Percentiles rank a stretch among this genome's conserved stretches.
Evolutionary conservation across 179 eudicot genomes (phyloP).

Genomic region (Drosera spatulata): DNA sequence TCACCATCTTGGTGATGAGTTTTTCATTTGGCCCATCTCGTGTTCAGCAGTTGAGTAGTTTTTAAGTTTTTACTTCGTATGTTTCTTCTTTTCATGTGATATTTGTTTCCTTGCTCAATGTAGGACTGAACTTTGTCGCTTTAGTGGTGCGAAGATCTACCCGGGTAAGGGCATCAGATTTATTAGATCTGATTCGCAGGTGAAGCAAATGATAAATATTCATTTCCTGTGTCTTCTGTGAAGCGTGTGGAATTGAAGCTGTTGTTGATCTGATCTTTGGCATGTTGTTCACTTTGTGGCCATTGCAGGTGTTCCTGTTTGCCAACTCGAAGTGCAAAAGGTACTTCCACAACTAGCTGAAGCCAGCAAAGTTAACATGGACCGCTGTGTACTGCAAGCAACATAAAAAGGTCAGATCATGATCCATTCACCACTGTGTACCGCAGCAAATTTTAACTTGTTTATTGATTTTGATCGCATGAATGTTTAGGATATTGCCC

Average conservation of each 20-base stretch:
- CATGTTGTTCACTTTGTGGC: not conserved
- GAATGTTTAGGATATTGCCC: slow-evolving; percentile 6
- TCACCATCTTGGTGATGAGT: too few relatives aligned
- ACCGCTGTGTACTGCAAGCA: not conserved
- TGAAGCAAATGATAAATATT: not conserved
- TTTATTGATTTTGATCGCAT: not conserved
- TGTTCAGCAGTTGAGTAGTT: not conserved
- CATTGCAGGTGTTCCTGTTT: slow-evolving; percentile 6
- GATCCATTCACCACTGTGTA: too few relatives aligned
- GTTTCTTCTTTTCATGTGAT: not conserved
- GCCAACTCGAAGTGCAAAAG: slow-evolving; percentile 10
- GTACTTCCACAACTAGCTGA: slow-evolving; percentile 8
- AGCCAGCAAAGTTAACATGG: slow-evolving; percentile 8
- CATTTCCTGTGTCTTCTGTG: not conserved
- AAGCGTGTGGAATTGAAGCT: not conserved
- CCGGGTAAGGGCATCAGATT: slow-evolving; percentile 28
- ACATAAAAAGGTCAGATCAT: slow-evolving; percentile 5
- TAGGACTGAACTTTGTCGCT: slow-evolving; percentile 3
- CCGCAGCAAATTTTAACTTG: too few relatives aligned
- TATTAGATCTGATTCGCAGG: slow-evolving; percentile 23
- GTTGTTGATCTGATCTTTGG: not conserved
- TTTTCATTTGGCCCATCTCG: too few relatives aligned
- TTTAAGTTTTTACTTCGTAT: not conserved
- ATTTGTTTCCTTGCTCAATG: not conserved
- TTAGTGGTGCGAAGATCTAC: slow-evolving; percentile 24